Percentiles rank a stretch among this genome's conserved stretches.
Evolutionary conservation across 164 flowering plant species (phyloP).

Genomic region (Dillenia suffruticosa): DNA sequence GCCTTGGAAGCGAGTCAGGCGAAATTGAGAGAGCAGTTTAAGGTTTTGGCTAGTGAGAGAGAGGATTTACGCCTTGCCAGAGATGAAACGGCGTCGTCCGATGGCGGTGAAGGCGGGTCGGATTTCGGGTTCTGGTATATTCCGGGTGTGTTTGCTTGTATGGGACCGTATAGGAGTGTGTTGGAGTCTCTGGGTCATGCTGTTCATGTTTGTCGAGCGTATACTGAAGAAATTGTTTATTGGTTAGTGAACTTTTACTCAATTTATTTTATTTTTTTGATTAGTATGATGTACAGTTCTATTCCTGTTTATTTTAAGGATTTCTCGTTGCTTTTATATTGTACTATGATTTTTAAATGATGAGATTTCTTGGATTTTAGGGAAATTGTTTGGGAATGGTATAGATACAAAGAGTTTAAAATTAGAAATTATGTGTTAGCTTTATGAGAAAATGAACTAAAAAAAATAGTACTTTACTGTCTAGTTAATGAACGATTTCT

Average conservation of each 20-base stretch:
- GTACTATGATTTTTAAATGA: not conserved
- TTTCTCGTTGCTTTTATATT: not conserved
- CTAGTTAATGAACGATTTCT: too few relatives aligned
- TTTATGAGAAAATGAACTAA: too few relatives aligned
- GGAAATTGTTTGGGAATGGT: not conserved
- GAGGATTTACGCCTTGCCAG: constrained; percentile 3
- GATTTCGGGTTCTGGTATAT: constrained; percentile 9
- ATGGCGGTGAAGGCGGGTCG: constrained; percentile 10
- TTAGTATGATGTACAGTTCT: not conserved
- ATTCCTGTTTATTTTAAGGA: not conserved
- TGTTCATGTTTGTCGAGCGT: constrained; percentile 42
- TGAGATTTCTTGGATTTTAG: not conserved
- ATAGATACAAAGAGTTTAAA: too few relatives aligned
- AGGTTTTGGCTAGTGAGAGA: constrained; percentile 17
- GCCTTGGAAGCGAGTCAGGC: constrained; percentile 52
- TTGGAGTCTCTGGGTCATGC: constrained; percentile 72
- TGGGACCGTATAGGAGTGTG: constrained; percentile 37
- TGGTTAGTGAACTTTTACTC: constrained; percentile 34
- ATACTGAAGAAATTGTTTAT: constrained; percentile 53
- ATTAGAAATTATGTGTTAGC: too few relatives aligned
- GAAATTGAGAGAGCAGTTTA: constrained; percentile 38
- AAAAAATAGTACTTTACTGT: too few relatives aligned
- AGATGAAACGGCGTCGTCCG: constrained; percentile 11
- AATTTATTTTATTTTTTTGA: not conserved
- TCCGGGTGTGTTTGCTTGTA: constrained; percentile 32